A percentile compares a stretch with the other conserved stretches of the same genome.
phyloP scores from a whole-genome alignment of 2,329 filamentous ascomycete species.

The Pestalotiopsis sp. region DNA sequence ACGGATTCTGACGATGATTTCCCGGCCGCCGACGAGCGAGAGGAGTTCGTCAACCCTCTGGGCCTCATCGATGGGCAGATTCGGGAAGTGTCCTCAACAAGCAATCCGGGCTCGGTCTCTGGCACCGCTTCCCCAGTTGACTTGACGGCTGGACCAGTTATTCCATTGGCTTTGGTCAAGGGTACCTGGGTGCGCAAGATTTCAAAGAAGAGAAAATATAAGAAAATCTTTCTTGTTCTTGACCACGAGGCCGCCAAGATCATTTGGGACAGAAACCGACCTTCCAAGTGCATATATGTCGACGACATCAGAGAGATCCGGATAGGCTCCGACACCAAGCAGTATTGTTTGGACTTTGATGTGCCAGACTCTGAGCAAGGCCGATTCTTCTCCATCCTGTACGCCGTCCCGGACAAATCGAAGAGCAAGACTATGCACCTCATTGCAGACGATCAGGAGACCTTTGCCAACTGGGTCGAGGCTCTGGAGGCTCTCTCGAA shows the following conservation, averaged over 20 bases:
- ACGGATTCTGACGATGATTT: slow-evolving; percentile 63
- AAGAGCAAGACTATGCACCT: slow-evolving; percentile 89
- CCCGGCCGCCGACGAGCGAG: slow-evolving; percentile 45
- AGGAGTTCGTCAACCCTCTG: slow-evolving; percentile 44
- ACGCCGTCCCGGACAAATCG: slow-evolving; percentile 75
- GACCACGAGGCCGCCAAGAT: slow-evolving; percentile 86
- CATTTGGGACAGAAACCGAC: slow-evolving; percentile 79
- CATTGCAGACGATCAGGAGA: slow-evolving; percentile 73
- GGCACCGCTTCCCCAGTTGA: slow-evolving; percentile 40
- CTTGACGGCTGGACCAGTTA: slow-evolving; percentile 66
- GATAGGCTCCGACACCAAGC: slow-evolving; percentile 79
- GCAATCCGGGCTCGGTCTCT: slow-evolving; percentile 49
- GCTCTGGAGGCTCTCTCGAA: slow-evolving; percentile 84
- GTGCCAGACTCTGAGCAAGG: slow-evolving; percentile 68
- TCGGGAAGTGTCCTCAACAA: slow-evolving; percentile 51
- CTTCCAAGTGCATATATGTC: slow-evolving; percentile 86
- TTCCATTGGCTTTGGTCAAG: slow-evolving; percentile 75
- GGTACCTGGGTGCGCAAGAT: slow-evolving; percentile 82
- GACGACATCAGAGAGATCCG: slow-evolving; percentile 94
- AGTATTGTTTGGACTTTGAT: slow-evolving; percentile 84
- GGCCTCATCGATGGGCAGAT: slow-evolving; percentile 44
- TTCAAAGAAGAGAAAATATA: slow-evolving; percentile 77
- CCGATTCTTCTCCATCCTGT: slow-evolving; percentile 89
- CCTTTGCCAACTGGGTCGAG: slow-evolving; percentile 78
- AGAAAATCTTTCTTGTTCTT: slow-evolving; percentile 71